Base-by-base conservation (phyloP, 768 basidiomycete genomes). In the Rhodotorula toruloides region DNA sequence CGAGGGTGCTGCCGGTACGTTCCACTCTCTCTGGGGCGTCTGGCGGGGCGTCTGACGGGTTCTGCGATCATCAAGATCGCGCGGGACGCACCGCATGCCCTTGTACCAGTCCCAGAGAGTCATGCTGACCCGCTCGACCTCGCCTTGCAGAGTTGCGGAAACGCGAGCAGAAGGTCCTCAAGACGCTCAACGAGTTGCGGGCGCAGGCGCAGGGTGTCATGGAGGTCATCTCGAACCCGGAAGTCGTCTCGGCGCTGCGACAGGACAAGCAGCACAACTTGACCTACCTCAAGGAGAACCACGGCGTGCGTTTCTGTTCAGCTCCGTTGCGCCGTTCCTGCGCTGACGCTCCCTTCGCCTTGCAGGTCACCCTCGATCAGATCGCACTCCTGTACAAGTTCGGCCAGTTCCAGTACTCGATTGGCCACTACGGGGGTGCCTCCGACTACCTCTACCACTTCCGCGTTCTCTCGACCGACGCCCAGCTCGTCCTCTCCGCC, bases 401-500 rank as follows among this genome's bases (percentile, higher is more conserved):
- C 79, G 96, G 96, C 59, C 89, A 97, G 76, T 98, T 93, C 81
- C 93, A 96, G 80, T 99, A 91, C 80, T 90, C 94, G n/a, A 90
- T 90, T 77, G 96, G 96, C 49, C 91, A 91, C 78, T 99, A 99
- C 81, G 87, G 86, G 74, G 90, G 90, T 54, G 92, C 96, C 22
- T 92, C 93, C 54, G 91, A 97, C 79, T 98, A 96, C 80, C 83
- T 99, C 61, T 97, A 98, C 82, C 94, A 98, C 77, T 99, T 98
- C 83, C 90, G 93, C 61, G 88, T 98, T 31, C 86, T 99, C 67
- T 94, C 93, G 54, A 96, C 92, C 62, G 90, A 94, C 77, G 82
- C 83, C 63, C 89, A 93, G 57, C 88, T 94, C 76, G 92, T 90
- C 79, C 88, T 90, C 43, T 98, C 96, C 9, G 91, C 94, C 5